Conservation (phyloP, 1,139 yeast species). For the Martiniozyma asiatica region DNA sequence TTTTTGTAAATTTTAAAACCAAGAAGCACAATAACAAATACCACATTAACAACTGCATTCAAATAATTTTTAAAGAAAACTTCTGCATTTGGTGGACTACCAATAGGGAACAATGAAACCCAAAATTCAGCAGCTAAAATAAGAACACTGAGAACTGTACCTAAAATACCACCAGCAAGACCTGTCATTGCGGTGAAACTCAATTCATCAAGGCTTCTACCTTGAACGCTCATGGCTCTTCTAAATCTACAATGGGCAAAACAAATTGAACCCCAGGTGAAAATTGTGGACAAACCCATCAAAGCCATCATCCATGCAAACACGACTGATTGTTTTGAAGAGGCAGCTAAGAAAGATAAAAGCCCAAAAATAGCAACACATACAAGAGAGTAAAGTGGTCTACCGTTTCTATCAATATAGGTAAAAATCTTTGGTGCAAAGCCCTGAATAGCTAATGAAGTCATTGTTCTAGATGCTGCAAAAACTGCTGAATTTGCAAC, state of each 20-base stretch:
- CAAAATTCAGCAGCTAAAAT: slow-evolving; percentile 52
- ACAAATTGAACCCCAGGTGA: slow-evolving; percentile 70
- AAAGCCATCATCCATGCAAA: slow-evolving; percentile 72
- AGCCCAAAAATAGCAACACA: slow-evolving; percentile 49
- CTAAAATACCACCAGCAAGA: slow-evolving; percentile 51
- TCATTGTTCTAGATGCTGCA: slow-evolving; percentile 32
- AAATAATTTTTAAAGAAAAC: slow-evolving; percentile 40
- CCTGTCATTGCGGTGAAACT: slow-evolving; percentile 60
- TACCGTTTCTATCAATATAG: slow-evolving; percentile 7
- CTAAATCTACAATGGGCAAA: slow-evolving; percentile 67
- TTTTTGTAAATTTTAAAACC: slow-evolving; percentile 25
- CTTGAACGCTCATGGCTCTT: slow-evolving; percentile 52
- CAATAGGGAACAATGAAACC: slow-evolving; percentile 34
- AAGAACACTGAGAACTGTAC: slow-evolving; percentile 41
- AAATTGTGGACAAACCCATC: slow-evolving; percentile 67
- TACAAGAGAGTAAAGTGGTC: slow-evolving; percentile 28
- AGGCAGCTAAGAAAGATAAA: slow-evolving; percentile 59
- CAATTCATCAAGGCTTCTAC: slow-evolving; percentile 48
- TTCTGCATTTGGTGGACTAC: slow-evolving; percentile 21
- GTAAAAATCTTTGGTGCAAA: slow-evolving; percentile 28
- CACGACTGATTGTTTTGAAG: slow-evolving; percentile 44
- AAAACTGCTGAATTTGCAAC: slow-evolving; percentile 35
- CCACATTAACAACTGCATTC: slow-evolving; percentile 35
- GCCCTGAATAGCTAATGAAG: slow-evolving; percentile 30
- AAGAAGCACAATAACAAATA: slow-evolving; percentile 17